These are phyloP conservation scores for Aspergillus sojae DNA, from an alignment of 2,329 filamentous ascomycete genomes.

Conservation along the genomic window DNA sequence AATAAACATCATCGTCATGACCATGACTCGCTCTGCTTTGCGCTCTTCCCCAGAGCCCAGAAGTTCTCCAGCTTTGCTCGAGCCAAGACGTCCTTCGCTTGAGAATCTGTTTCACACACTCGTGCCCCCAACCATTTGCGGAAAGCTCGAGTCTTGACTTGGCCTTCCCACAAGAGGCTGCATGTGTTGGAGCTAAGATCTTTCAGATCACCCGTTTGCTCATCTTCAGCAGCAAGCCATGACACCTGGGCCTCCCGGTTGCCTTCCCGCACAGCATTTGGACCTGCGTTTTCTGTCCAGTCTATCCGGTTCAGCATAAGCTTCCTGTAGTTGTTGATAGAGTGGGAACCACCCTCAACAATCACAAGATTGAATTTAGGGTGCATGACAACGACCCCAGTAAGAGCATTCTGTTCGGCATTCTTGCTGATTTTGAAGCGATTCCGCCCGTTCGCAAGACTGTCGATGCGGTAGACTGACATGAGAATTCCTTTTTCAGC, in stretches of 20 bases:
- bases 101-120: constrained; percentile 89
- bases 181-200: constrained; percentile 83
- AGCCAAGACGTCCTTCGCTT: constrained; percentile 78
- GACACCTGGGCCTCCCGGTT: constrained; percentile 64
- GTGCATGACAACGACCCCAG: constrained; percentile 88
- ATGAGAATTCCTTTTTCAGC: constrained; percentile 82
- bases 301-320: constrained; percentile 91
- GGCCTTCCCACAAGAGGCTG: constrained; percentile 85
- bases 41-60: constrained; percentile 83
- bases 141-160: constrained; percentile 78
- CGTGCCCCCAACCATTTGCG: constrained; percentile 80
- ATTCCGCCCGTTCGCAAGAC: constrained; percentile 88
- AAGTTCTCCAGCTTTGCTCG: constrained; percentile 92
- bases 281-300: constrained; percentile 86
- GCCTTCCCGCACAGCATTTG: constrained; percentile 58
- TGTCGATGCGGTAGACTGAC: constrained; percentile 86
- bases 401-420: constrained; percentile 83
- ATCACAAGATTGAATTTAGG: constrained; percentile 87
- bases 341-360: constrained; percentile 86
- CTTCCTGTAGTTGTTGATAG: constrained; percentile 83
- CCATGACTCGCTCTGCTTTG: constrained; percentile 40
- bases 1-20: constrained; percentile 20
- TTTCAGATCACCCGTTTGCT: constrained; percentile 71
- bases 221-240: constrained; percentile 80
- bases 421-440: constrained; percentile 92